These are phyloP conservation scores for Pleurotus cornucopiae DNA, from an alignment of 768 basidiomycete species.

Conservation along the genomic window DNA sequence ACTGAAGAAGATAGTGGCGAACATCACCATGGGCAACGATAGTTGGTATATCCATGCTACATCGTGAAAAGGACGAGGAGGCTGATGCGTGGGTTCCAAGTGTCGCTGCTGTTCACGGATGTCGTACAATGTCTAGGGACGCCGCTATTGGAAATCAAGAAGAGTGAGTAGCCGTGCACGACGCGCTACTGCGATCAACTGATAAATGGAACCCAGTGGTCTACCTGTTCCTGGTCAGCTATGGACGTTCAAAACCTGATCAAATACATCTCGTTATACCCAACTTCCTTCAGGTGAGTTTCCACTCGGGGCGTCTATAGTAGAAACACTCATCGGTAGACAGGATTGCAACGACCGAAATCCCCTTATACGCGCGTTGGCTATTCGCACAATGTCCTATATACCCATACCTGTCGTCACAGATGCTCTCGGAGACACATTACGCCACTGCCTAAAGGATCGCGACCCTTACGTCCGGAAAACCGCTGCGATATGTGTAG, in stretches of 20 bases:
- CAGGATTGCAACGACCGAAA: conserved; percentile 97
- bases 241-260: conserved; percentile 90
- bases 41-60: conserved; percentile 57
- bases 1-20: conserved; percentile 96
- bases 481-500: conserved; percentile 96
- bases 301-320: conserved; percentile 4
- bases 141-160: conserved; percentile 96
- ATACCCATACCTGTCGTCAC: conserved; percentile 90
- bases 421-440: conserved; percentile 81
- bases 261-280: conserved; percentile 90
- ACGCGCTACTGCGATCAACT: no score
- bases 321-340: conserved; percentile 3
- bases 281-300: conserved; percentile 80
- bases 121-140: conserved; percentile 94
- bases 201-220: conserved; percentile 61
- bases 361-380: conserved; percentile 93
- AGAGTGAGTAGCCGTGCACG: conserved; percentile 57
- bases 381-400: conserved; percentile 99
- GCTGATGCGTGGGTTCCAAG: conserved; percentile 34
- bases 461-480: conserved; percentile 97
- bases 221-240: conserved; percentile 95
- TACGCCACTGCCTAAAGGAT: conserved; percentile 90
- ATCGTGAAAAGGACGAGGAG: conserved; percentile 16
- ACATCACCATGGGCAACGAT: conserved; percentile 99
- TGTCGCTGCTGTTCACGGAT: conserved; percentile 94